These are phyloP conservation scores for Globisporangium nagaii DNA, from an alignment of 352 stramenopile genomes.

Conservation along the genomic window DNA sequence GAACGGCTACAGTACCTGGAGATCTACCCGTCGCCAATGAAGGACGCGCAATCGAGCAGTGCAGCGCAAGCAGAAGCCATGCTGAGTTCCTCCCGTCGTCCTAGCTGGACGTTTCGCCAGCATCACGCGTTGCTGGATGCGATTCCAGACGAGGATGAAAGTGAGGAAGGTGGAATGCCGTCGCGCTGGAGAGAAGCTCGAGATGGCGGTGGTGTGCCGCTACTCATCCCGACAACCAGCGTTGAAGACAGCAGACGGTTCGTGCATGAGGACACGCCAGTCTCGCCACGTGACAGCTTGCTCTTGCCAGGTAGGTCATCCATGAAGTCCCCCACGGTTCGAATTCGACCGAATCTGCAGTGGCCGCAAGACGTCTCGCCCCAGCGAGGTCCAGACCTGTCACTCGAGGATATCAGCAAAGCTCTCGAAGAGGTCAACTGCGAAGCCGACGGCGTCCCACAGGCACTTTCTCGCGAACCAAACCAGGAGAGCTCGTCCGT, in stretches of 20 bases:
- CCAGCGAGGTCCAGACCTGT: constrained; percentile 41
- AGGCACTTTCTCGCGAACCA: background rate
- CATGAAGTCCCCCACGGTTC: constrained; percentile 37
- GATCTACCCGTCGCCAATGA: constrained; percentile 66
- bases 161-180: background rate
- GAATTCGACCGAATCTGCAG: constrained; percentile 31
- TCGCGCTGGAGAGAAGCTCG: background rate
- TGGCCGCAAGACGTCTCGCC: constrained; percentile 33
- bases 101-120: constrained; percentile 63
- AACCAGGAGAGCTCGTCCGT: background rate
- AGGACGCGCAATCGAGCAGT: constrained; percentile 15
- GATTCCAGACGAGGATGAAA: constrained; percentile 44
- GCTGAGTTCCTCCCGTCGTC: constrained; percentile 28
- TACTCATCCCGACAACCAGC: background rate
- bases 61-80: background rate
- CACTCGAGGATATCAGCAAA: constrained; percentile 21
- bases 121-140: constrained; percentile 45
- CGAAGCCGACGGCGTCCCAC: background rate
- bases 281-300: background rate
- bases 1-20: constrained; percentile 49
- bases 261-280: background rate
- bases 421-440: constrained; percentile 14
- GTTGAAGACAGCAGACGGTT: background rate
- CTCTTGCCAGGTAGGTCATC: constrained; percentile 10
- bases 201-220: background rate